Percentiles rank a stretch among this genome's conserved stretches.
Conservation (phyloP, 495 filamentous ascomycete species). For the Aspergillus avenaceus region DNA sequence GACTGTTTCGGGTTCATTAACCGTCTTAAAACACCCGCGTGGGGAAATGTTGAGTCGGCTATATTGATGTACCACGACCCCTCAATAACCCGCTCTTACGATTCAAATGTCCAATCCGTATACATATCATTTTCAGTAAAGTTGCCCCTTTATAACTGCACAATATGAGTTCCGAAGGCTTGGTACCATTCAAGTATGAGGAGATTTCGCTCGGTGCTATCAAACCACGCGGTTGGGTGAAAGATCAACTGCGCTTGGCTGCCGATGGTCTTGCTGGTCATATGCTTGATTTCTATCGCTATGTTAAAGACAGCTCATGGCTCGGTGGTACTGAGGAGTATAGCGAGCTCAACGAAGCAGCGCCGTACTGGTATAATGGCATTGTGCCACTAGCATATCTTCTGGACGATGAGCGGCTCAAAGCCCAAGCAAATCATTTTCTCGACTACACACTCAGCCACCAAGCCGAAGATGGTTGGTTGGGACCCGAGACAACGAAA, state of each 20-base stretch:
- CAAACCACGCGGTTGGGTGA: constrained; percentile 57
- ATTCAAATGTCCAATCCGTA: no score
- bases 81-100: neutral
- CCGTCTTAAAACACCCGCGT: neutral
- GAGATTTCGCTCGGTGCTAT: constrained; percentile 22
- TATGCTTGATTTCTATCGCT: constrained; percentile 55
- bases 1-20: neutral
- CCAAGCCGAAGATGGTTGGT: constrained; percentile 56
- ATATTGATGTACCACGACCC: neutral
- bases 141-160: no score
- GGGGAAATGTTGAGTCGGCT: neutral
- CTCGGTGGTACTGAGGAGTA: constrained; percentile 55
- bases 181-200: neutral
- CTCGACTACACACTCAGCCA: constrained; percentile 47
- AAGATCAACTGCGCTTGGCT: constrained; percentile 48
- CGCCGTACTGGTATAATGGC: constrained; percentile 65
- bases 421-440: constrained; percentile 46
- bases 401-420: constrained; percentile 50
- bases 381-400: constrained; percentile 61
- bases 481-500: constrained; percentile 51
- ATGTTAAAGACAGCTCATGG: constrained; percentile 52
- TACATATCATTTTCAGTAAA: no score
- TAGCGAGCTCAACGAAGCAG: constrained; percentile 53
- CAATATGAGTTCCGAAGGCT: neutral
- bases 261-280: constrained; percentile 58